phyloP scores from a whole-genome alignment of 2,329 filamentous ascomycete genomes.

The Arthrobotrys entomopaga region DNA sequence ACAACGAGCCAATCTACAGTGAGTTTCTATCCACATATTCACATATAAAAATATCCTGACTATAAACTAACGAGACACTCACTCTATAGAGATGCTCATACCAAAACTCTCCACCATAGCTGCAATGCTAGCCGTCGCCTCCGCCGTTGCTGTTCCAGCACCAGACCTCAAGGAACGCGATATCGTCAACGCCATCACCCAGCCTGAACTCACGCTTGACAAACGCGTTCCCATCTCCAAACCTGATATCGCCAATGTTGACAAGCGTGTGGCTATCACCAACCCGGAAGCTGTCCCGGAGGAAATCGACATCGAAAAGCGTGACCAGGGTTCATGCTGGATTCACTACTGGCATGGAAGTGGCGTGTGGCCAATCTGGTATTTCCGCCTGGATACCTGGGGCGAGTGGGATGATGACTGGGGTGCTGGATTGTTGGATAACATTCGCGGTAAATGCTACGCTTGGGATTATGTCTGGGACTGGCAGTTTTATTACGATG shows the following conservation, averaged over 20 bases:
- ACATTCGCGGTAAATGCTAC: constrained; percentile 16
- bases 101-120: constrained; percentile 13
- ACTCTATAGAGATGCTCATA: constrained; percentile 11
- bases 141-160: constrained; percentile 18
- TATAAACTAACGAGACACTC: constrained; percentile 10
- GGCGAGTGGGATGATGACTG: constrained; percentile 29
- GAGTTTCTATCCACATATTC: background rate
- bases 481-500: constrained; percentile 14
- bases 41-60: background rate
- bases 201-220: background rate
- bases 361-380: constrained; percentile 19
- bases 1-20: constrained; percentile 4
- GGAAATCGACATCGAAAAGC: background rate
- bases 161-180: constrained; percentile 16
- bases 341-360: constrained; percentile 31
- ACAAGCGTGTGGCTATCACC: background rate
- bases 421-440: constrained; percentile 23
- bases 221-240: background rate
- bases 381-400: constrained; percentile 27
- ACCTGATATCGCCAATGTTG: background rate
- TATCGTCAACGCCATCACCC: background rate
- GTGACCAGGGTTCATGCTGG: constrained; percentile 29
- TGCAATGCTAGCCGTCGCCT: constrained; percentile 25
- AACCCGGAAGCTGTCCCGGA: background rate
- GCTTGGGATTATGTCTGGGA: constrained; percentile 14